A percentile compares a stretch with the other conserved stretches of the same genome.
Evolutionary conservation across 805 yeast species (phyloP).

Genomic region (Candida maris): DNA sequence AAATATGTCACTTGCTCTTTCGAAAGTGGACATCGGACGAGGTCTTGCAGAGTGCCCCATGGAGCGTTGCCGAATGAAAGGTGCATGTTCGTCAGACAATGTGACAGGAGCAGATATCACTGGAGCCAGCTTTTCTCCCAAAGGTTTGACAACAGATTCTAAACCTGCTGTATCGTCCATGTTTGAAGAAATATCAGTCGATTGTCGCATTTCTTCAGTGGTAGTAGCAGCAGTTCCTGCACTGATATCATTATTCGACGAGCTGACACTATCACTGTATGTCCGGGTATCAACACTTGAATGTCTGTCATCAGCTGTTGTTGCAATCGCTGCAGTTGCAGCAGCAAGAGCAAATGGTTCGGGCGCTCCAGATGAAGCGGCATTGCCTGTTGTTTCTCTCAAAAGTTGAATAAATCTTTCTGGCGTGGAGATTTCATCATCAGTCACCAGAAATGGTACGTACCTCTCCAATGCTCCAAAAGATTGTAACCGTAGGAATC

Average conservation of each 20-base stretch:
- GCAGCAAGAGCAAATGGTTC: slow-evolving; percentile 11
- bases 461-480: slow-evolving; percentile 45
- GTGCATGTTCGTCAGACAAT: slow-evolving; percentile 5
- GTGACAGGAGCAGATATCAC: slow-evolving; percentile 34
- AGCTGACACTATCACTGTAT: background rate
- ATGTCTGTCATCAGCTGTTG: slow-evolving; percentile 6
- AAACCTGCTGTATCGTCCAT: background rate
- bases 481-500: slow-evolving; percentile 63
- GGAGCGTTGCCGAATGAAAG: background rate
- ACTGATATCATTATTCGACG: slow-evolving; percentile 1
- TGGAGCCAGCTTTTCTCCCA: slow-evolving; percentile 32
- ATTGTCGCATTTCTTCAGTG: background rate
- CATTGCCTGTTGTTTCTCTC: slow-evolving; percentile 40
- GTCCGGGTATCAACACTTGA: background rate
- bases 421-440: slow-evolving; percentile 46
- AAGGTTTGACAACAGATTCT: background rate
- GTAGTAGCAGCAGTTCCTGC: slow-evolving; percentile 1
- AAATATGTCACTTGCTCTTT: slow-evolving; percentile 26
- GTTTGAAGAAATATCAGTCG: background rate
- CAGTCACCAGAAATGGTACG: slow-evolving; percentile 36
- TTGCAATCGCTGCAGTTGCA: slow-evolving; percentile 19
- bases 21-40: slow-evolving; percentile 38
- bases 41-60: slow-evolving; percentile 11
- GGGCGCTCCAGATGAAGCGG: slow-evolving; percentile 9
- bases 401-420: slow-evolving; percentile 53